These are phyloP conservation scores for Lagerstroemia speciosa DNA, from an alignment of 345 rosid species.

Conservation along the genomic window DNA sequence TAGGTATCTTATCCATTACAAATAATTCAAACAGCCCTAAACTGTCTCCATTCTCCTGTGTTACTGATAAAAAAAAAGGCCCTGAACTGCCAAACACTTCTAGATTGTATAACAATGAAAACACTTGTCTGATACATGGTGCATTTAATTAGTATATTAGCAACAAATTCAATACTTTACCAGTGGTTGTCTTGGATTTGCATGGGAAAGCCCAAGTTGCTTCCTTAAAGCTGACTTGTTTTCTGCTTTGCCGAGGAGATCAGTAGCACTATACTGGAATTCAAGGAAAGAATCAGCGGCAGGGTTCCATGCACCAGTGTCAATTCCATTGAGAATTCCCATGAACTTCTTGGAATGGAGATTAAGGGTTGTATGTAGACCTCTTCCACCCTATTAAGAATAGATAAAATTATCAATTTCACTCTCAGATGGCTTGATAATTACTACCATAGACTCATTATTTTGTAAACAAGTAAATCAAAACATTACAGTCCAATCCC, in stretches of 20 bases:
- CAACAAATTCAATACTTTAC: conserved; percentile 24
- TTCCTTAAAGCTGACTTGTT: conserved; percentile 59
- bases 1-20: neutral
- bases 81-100: neutral
- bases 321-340: conserved; percentile 91
- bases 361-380: conserved; percentile 81
- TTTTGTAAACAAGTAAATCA: neutral
- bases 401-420: neutral
- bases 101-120: neutral
- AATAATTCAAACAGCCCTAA: neutral
- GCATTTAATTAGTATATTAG: neutral
- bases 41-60: too few relatives aligned
- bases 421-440: neutral
- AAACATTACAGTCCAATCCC: neutral
- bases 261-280: conserved; percentile 70
- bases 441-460: neutral
- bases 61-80: too few relatives aligned
- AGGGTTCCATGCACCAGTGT: conserved; percentile 93
- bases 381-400: conserved; percentile 68
- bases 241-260: conserved; percentile 84
- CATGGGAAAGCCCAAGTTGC: conserved; percentile 71
- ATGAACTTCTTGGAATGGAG: conserved; percentile 74
- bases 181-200: conserved; percentile 60
- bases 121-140: neutral
- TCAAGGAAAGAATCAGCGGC: conserved; percentile 66